Evolutionary conservation across 2,329 filamentous ascomycete species (phyloP), one percentile per base, ranked within the genome.

Genomic region (Fusarium sp.): DNA sequence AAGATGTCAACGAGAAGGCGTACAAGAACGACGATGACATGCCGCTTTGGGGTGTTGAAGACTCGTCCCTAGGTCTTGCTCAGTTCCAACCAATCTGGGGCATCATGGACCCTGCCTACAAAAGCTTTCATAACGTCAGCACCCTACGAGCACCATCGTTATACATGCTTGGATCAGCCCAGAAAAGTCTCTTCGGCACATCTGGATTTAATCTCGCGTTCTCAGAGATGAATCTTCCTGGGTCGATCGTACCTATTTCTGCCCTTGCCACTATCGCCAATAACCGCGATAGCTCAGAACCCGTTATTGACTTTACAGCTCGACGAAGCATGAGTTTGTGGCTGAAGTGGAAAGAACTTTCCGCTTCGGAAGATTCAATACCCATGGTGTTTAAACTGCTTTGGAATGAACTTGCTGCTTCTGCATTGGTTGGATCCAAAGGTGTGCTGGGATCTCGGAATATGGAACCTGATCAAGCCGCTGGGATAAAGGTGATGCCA

Each of bases 41-140:
- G 52, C 79, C 79, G 1, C 69, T 80, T 2, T 81, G 79, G 79
- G 79, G 71, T 1, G 46, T 76, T 11, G 77, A 79, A 26, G 73
- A 81, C 33, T 69, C 46, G 48, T 46, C 38, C 4, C 21, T 68
- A 12, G 39, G 35, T 21, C 53, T 72, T 18, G 23, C 50, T 11
- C 57, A 64, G 20, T 66, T 71, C 18, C 8, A 67, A 8, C 70
- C 71, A 15, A 68, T 72, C 57, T 74, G 71, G 68, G 71, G 71
- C 24, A 44, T 74, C 5, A 46, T 74, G 7, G 69, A 68, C 48
- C n/a, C 56, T 5, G 61, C 57, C 6, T 66, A 71, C 23, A 59
- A 69, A 10, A 42, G 33, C n/a, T 62, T 61, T 29, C 56, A 29
- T 11, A 71, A 70, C 39, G 41, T 70, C 38, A 64, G 54, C 26